Evolutionary conservation across 2,329 filamentous ascomycete species (phyloP), one percentile per base, ranked within the genome.

Genomic region (Aureobasidium subglaciale): DNA sequence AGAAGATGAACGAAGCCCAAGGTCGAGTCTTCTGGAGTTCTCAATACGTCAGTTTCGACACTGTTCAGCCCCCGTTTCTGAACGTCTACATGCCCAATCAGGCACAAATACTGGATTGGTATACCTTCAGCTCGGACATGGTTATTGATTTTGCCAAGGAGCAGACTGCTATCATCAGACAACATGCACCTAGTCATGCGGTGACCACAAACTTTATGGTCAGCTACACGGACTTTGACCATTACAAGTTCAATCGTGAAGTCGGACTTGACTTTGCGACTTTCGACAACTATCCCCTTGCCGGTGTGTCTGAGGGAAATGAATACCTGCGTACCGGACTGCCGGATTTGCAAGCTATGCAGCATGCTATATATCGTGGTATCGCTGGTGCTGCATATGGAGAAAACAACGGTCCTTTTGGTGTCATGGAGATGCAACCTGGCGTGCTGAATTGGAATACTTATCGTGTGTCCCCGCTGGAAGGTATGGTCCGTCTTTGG

Each of bases 11-110:
- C 42, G 41, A 59, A 11, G 60, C 49, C 6, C 62, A 63, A 56
- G 62, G 62, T 3, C 62, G 62, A 10, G 61, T 62, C 7, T 63
- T 62, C 55, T 63, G 62, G 62, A 63, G 60, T n/a, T 62, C 59
- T 3, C 62, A 63, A 43, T 63, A 62, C 25, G 59, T 32, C 8
- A 56, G 53, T 3, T 63, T 63, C 53, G 61, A 63, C 13, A 55
- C 59, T 11, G 61, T 63, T 5, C 57, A 62, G 30, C 62, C 62
- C 8, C 61, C 61, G 1, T 63, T 59, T 46, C 25, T 63, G 20
- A 61, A 63, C 22, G 59, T 63, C 3, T 63, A 63, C 56, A 63
- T 61, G 9, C 59, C 57, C 16, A 63, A 63, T 41, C 58, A 63
- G 32, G 62, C 62, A 9, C 62, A 63, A 22, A 60, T 61, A 4